Percentiles rank a stretch among this genome's conserved stretches.
Conservation (phyloP, 2,329 filamentous ascomycete species). For the Monilinia fructigena region DNA sequence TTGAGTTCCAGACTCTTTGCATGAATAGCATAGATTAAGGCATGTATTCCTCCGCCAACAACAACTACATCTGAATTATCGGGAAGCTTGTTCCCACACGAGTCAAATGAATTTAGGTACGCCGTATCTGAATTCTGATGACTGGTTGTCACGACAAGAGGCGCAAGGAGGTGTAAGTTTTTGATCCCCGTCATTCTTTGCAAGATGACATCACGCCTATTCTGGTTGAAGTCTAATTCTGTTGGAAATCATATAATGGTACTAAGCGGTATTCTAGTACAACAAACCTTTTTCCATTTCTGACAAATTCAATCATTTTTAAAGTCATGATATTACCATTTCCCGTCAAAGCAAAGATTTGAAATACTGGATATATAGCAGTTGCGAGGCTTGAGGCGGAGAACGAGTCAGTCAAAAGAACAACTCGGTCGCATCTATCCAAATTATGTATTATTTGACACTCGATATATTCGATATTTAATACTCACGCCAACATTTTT, state of each 20-base stretch:
- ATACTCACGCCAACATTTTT: no score
- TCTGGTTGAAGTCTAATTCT: background rate
- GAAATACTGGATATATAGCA: background rate
- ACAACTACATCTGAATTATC: constrained; percentile 33
- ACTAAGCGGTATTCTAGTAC: no score
- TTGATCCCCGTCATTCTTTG: constrained; percentile 2
- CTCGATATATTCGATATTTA: no score
- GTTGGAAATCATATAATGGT: no score
- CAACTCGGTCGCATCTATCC: background rate
- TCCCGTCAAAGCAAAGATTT: no score
- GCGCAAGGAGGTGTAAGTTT: constrained; percentile 1
- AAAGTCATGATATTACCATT: background rate
- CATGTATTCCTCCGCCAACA: constrained; percentile 33
- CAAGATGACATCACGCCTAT: background rate
- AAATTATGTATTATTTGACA: background rate
- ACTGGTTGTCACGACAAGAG: background rate
- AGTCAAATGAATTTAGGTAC: constrained; percentile 9
- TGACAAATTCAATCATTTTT: background rate
- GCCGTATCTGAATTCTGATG: constrained; percentile 8
- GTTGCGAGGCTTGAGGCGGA: constrained; percentile 1
- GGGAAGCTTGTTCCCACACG: constrained; percentile 20
- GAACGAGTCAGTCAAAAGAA: no score
- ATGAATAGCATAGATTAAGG: constrained; percentile 36
- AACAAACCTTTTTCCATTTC: no score
- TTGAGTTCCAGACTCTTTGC: constrained; percentile 25